Evolutionary conservation across 169 alveolate genomes (phyloP).

Genomic region (Cryptosporidium tyzzeri): DNA sequence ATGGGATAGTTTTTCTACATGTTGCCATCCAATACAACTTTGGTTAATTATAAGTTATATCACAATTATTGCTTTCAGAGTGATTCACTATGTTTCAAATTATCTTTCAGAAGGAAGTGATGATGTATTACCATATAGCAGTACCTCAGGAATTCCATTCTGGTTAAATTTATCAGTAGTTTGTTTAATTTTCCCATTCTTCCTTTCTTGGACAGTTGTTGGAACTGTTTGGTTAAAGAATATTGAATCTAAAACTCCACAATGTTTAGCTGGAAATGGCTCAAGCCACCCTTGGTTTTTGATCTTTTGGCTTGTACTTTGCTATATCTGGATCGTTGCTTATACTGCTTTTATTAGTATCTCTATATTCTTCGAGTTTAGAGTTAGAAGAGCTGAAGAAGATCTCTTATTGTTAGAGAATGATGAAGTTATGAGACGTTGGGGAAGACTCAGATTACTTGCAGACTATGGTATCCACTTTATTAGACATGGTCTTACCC

Average conservation of each 20-base stretch:
- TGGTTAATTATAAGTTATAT: slow-evolving; percentile 84
- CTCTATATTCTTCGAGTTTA: slow-evolving; percentile 78
- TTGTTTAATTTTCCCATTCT: slow-evolving; percentile 81
- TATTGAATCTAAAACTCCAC: slow-evolving; percentile 80
- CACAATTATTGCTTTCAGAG: slow-evolving; percentile 80
- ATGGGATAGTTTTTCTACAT: slow-evolving; percentile 82
- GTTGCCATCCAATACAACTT: slow-evolving; percentile 83
- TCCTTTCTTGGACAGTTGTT: slow-evolving; percentile 81
- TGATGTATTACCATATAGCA: slow-evolving; percentile 78
- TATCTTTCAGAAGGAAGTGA: slow-evolving; percentile 82
- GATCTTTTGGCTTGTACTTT: slow-evolving; percentile 82
- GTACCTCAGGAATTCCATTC: slow-evolving; percentile 82
- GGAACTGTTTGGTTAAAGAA: slow-evolving; percentile 82
- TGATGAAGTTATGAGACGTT: slow-evolving; percentile 79
- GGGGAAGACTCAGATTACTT: slow-evolving; percentile 80
- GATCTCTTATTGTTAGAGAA: slow-evolving; percentile 79
- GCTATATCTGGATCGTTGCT: slow-evolving; percentile 83
- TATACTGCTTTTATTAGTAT: slow-evolving; percentile 82
- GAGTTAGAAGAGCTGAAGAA: slow-evolving; percentile 81
- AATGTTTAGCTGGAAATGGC: slow-evolving; percentile 78
- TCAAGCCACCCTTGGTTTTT: slow-evolving; percentile 86
- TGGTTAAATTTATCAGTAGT: slow-evolving; percentile 81
- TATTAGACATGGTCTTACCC: slow-evolving; percentile 81
- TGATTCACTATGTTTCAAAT: slow-evolving; percentile 81
- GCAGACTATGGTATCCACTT: slow-evolving; percentile 84